Percentiles rank a stretch among this genome's conserved stretches.
Evolutionary conservation across 2,329 filamentous ascomycete genomes (phyloP).

Genomic region (Byssothecium circinans): DNA sequence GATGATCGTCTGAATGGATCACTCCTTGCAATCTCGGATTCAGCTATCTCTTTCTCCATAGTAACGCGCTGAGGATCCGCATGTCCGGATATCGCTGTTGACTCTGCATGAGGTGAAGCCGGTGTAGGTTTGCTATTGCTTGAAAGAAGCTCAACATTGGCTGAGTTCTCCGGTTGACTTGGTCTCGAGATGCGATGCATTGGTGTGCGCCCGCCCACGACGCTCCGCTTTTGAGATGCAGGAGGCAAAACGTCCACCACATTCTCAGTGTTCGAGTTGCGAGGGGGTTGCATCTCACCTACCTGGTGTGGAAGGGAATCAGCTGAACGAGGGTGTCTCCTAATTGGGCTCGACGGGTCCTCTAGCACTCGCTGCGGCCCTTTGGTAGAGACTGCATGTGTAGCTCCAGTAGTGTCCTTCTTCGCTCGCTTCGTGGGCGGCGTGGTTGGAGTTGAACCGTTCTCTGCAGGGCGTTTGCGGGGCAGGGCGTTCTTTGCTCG

Average conservation of each 20-base stretch:
- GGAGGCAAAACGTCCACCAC: neutral
- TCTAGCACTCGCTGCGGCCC: constrained; percentile 7
- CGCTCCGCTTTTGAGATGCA: neutral
- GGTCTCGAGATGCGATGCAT: constrained; percentile 5
- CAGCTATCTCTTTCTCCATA: constrained; percentile 30
- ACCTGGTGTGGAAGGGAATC: neutral
- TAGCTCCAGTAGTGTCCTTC: neutral
- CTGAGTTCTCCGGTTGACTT: constrained; percentile 5
- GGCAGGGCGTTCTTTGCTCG: neutral
- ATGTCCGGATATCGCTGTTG: constrained; percentile 45
- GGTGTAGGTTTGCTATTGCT: constrained; percentile 48
- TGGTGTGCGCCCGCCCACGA: constrained; percentile 7
- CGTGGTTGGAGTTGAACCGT: neutral
- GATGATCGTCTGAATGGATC: constrained; percentile 29
- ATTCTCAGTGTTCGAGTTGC: neutral
- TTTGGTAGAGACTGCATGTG: neutral
- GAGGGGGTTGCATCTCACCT: neutral
- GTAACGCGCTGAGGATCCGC: constrained; percentile 29
- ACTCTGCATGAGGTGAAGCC: constrained; percentile 45
- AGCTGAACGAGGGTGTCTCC: neutral
- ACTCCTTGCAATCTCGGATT: constrained; percentile 28
- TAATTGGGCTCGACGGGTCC: constrained; percentile 17
- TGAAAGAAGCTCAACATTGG: constrained; percentile 33
- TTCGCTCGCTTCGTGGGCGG: neutral
- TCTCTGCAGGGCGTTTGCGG: neutral